Evolutionary conservation across 257 asterid species (phyloP), one percentile per base, ranked within the genome.

Genomic region (Scutellaria galericulata): DNA sequence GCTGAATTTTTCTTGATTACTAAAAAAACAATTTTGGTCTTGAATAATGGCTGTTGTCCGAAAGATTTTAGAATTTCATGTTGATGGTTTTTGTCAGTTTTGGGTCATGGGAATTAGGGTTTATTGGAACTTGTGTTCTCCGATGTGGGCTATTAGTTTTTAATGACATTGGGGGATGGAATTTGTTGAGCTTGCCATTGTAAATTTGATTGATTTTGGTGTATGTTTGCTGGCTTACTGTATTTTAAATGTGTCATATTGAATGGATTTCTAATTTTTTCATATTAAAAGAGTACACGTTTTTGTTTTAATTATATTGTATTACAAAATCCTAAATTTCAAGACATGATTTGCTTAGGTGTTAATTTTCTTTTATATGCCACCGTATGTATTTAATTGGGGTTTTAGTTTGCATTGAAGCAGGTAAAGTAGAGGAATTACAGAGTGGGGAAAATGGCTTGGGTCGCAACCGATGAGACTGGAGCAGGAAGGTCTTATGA

Each of bases 401-500:
- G 64, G 70, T 72, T 47, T 47, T 59, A 15, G 39, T 13, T 58
- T 56, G 31, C 46, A 39, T 15, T 78, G 81, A 42, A 77, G 72
- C 80, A 86, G 92, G 78, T 79, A 85, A 75, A 75, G 84, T 75
- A 61, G 83, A 76, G 71, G 76, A 79, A 81, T 88, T 86, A 75
- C 75, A 72, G 89, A 52, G 82, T 74, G 80, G 77, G 77, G 81
- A 60, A 70, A 80, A 90, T 88, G 96, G 90, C 91, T 54, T 86
- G 85, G 78, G 78, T 66, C 70, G 79, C 85, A 27, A 66, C 60
- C 7, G 95, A 81, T 45, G 90, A 82, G 68, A 60, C 87, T 71
- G 90, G 81, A 70, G 72, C 74, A 50, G 87, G 87, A 68, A 80
- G 91, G 68, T 87, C 92, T n/a, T 75, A 73, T 72, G 96, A 86